These are phyloP conservation scores for Leccinum uliginosum DNA, from an alignment of 768 basidiomycete genomes.

Conservation along the genomic window DNA sequence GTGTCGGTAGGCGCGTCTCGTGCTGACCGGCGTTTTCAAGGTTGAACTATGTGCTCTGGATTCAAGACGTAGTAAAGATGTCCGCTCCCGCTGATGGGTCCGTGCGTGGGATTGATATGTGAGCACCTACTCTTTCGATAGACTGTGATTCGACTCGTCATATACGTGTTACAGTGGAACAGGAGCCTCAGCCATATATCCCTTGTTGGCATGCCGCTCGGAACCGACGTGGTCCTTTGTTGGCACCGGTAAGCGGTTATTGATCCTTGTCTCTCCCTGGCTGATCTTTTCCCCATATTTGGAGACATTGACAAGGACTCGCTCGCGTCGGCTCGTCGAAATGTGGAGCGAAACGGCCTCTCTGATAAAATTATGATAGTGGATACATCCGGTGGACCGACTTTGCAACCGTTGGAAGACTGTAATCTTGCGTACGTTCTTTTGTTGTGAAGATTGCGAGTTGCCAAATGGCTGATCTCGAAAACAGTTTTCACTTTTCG, in stretches of 20 bases:
- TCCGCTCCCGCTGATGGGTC: slow-evolving; percentile 7
- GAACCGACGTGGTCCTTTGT: slow-evolving; percentile 54
- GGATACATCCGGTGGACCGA: slow-evolving; percentile 34
- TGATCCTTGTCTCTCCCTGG: not conserved
- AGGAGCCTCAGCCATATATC: slow-evolving; percentile 87
- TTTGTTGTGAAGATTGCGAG: not conserved
- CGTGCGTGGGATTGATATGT: slow-evolving; percentile 75
- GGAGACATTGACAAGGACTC: slow-evolving; percentile 73
- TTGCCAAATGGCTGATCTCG: not conserved
- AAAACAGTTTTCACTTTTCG: slow-evolving; percentile 61
- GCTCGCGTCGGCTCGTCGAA: slow-evolving; percentile 47
- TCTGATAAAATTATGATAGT: slow-evolving; percentile 46
- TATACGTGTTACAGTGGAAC: slow-evolving; percentile 58
- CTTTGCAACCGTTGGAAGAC: slow-evolving; percentile 37
- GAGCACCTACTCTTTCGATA: slow-evolving; percentile 17
- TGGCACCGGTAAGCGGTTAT: slow-evolving; percentile 55
- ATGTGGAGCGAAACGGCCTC: slow-evolving; percentile 57
- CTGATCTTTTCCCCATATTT: not conserved
- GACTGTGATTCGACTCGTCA: not conserved
- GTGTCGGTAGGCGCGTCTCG: not conserved
- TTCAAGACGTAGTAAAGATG: slow-evolving; percentile 60
- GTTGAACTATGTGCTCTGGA: slow-evolving; percentile 84
- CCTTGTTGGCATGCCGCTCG: slow-evolving; percentile 62
- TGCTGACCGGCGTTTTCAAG: slow-evolving; percentile 34
- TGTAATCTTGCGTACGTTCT: slow-evolving; percentile 3